Percentiles rank a stretch among this genome's conserved stretches.
phyloP scores from a whole-genome alignment of 495 filamentous ascomycete species.

The Podospora appendiculata region DNA sequence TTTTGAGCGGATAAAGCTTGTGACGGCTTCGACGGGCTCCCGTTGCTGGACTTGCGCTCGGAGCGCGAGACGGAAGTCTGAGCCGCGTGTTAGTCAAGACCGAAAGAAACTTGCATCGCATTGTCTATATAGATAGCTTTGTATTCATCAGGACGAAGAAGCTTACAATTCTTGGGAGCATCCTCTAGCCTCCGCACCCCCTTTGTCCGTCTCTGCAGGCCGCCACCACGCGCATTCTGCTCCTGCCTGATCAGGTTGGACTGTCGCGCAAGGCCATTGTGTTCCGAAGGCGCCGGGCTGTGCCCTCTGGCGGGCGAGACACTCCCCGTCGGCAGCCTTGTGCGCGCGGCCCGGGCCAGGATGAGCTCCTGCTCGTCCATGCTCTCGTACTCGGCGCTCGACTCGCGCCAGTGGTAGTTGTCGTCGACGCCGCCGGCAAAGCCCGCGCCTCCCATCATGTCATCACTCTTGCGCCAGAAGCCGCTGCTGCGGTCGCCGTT shows the following conservation, averaged over 20 bases:
- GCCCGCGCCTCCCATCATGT: constrained; percentile 19
- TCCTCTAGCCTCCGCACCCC: too few relatives aligned
- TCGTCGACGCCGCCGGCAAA: background rate
- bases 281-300: too few relatives aligned
- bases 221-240: too few relatives aligned
- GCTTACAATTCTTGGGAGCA: too few relatives aligned
- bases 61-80: constrained; percentile 81
- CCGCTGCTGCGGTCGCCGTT: constrained; percentile 47
- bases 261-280: too few relatives aligned
- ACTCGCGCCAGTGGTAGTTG: constrained; percentile 9
- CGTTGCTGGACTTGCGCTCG: constrained; percentile 82
- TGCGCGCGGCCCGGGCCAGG: constrained; percentile 41
- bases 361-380: constrained; percentile 30
- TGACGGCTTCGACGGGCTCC: constrained; percentile 72
- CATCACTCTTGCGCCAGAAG: constrained; percentile 41
- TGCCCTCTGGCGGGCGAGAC: constrained; percentile 40
- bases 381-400: constrained; percentile 25
- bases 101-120: too few relatives aligned
- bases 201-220: too few relatives aligned
- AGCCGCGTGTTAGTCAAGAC: too few relatives aligned
- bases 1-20: constrained; percentile 52
- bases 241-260: too few relatives aligned
- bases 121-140: too few relatives aligned
- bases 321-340: constrained; percentile 43
- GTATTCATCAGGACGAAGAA: too few relatives aligned